Evolutionary conservation across 352 stramenopile genomes (phyloP).

Genomic region (Peronospora farinosa): DNA sequence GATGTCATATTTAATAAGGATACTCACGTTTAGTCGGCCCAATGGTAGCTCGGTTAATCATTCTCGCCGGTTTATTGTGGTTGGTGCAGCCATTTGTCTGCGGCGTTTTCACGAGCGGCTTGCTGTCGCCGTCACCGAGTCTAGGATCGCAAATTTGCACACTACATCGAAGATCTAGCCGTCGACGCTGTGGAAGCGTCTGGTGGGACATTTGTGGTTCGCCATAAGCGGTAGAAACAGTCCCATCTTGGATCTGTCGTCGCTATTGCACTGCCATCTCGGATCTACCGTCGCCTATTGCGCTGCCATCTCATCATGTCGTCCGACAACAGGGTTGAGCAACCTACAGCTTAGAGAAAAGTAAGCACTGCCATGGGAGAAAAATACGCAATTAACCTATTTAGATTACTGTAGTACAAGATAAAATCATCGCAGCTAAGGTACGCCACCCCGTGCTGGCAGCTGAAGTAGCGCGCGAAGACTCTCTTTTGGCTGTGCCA

Average conservation of each 20-base stretch:
- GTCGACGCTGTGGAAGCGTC: conserved; percentile 4
- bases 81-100: neutral
- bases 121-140: neutral
- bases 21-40: conserved; percentile 17
- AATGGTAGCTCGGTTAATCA: conserved; percentile 1
- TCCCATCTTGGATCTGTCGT: conserved; percentile 14
- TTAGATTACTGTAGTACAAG: conserved; percentile 17
- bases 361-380: neutral
- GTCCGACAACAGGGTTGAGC: conserved; percentile 6
- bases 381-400: conserved; percentile 4
- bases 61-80: neutral
- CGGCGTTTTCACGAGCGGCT: neutral
- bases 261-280: conserved; percentile 23
- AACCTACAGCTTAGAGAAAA: neutral
- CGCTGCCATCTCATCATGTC: conserved; percentile 23
- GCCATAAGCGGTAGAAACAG: conserved; percentile 7
- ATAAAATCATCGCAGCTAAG: conserved; percentile 14
- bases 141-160: conserved; percentile 8
- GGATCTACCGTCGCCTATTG: conserved; percentile 23
- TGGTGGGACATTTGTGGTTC: conserved; percentile 17
- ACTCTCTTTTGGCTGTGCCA: conserved; percentile 61
- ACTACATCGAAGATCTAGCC: conserved; percentile 14
- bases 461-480: conserved; percentile 48
- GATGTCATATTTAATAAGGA: conserved; percentile 36
- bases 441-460: conserved; percentile 19